A percentile compares a stretch with the other conserved stretches of the same genome.
These are phyloP conservation scores for Barbatosphaeria neglecta DNA, from an alignment of 495 filamentous ascomycete genomes.

Conservation along the genomic window DNA sequence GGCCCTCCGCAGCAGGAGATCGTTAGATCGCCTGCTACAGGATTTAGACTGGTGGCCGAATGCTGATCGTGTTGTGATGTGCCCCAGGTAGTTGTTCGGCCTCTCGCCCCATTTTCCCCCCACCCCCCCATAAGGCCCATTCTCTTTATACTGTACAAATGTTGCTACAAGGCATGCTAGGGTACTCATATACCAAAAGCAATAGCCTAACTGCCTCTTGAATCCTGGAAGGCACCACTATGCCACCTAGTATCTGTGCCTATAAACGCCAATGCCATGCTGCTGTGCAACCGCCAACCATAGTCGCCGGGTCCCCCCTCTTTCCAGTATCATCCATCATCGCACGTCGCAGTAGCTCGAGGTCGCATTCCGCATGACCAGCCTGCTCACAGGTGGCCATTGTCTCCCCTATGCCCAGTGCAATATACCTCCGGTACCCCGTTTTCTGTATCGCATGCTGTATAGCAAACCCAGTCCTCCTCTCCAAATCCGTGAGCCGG, in stretches of 20 bases:
- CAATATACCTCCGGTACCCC: background rate
- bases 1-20: too few species aligned
- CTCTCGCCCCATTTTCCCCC: too few species aligned
- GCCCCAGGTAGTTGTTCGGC: too few species aligned
- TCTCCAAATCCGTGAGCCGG: constrained; percentile 7
- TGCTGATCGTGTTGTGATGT: too few species aligned
- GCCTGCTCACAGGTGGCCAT: background rate
- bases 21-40: too few species aligned
- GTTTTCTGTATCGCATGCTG: background rate
- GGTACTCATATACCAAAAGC: constrained; percentile 15
- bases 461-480: background rate
- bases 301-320: background rate
- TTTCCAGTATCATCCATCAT: too few species aligned
- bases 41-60: too few species aligned
- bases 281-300: background rate
- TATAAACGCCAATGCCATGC: constrained; percentile 2
- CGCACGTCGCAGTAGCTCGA: background rate
- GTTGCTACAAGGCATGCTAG: constrained; percentile 11
- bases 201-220: background rate
- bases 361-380: background rate
- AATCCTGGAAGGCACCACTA: background rate
- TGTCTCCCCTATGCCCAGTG: background rate
- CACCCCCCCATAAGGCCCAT: too few species aligned
- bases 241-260: background rate
- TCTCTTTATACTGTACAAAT: constrained; percentile 1